phyloP scores from a whole-genome alignment of 2,329 filamentous ascomycete genomes.

The Coniochaeta sp. region DNA sequence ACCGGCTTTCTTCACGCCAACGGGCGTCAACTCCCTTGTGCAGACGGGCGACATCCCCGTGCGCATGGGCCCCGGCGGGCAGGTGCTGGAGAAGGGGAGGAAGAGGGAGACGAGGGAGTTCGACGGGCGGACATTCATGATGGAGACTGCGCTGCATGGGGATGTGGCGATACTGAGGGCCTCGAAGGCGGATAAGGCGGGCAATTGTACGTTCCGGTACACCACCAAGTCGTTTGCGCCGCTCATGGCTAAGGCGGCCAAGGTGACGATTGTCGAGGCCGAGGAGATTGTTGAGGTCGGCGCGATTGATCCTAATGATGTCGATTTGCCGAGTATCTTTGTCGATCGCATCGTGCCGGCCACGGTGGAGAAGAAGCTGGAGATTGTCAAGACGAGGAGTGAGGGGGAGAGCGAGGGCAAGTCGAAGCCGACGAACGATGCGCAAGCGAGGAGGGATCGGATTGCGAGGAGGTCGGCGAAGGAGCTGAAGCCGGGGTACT shows the following conservation, averaged over 20 bases:
- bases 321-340: constrained; percentile 77
- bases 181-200: constrained; percentile 68
- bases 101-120: constrained; percentile 68
- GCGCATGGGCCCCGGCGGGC: constrained; percentile 51
- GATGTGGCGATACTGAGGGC: constrained; percentile 74
- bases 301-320: constrained; percentile 63
- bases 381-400: constrained; percentile 56
- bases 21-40: constrained; percentile 44
- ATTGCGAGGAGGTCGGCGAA: constrained; percentile 73
- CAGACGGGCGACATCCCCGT: constrained; percentile 63
- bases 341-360: constrained; percentile 75
- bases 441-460: constrained; percentile 53
- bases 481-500: constrained; percentile 74
- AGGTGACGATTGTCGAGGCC: constrained; percentile 73
- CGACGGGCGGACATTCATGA: constrained; percentile 63
- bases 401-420: constrained; percentile 27
- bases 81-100: constrained; percentile 55
- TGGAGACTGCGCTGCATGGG: constrained; percentile 70
- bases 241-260: constrained; percentile 76
- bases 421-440: constrained; percentile 31
- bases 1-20: constrained; percentile 74
- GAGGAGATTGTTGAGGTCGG: constrained; percentile 76
- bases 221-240: constrained; percentile 70
- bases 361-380: constrained; percentile 64
- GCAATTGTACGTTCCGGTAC: constrained; percentile 75